Percentiles rank a stretch among this genome's conserved stretches.
Conservation (phyloP, 2,329 filamentous ascomycete species). For the Neocatenulostroma microsporum region DNA sequence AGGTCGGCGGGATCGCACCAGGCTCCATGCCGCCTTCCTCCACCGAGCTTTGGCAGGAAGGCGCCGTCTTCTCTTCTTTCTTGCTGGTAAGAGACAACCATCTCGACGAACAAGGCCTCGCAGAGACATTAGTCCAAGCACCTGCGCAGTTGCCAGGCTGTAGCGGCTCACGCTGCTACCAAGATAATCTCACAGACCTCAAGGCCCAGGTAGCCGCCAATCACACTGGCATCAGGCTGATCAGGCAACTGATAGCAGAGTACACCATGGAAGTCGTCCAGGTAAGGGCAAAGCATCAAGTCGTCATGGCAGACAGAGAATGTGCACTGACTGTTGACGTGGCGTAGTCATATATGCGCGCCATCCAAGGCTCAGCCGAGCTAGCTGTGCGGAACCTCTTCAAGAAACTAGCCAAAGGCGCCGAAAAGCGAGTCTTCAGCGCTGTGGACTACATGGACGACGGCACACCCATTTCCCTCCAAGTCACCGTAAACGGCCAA, state of each 20-base stretch:
- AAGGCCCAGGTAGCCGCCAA: no score
- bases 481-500: constrained; percentile 27
- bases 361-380: constrained; percentile 32
- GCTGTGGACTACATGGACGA: constrained; percentile 37
- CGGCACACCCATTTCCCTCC: constrained; percentile 30
- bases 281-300: constrained; percentile 11
- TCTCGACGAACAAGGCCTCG: no score
- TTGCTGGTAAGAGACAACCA: no score
- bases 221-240: no score
- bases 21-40: constrained; percentile 37
- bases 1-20: constrained; percentile 34
- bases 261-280: constrained; percentile 23
- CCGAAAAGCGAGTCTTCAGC: constrained; percentile 14
- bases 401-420: constrained; percentile 15
- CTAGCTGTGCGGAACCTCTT: constrained; percentile 28
- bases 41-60: no score
- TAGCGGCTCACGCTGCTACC: no score
- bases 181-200: constrained; percentile 37
- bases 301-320: no score
- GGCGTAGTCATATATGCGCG: constrained; percentile 37
- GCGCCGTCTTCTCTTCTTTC: no score
- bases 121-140: no score
- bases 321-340: no score
- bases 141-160: no score
- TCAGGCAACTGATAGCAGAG: constrained; percentile 27